Conservation (phyloP, 306 rosid species). For the Mimosa bimucronata region DNA sequence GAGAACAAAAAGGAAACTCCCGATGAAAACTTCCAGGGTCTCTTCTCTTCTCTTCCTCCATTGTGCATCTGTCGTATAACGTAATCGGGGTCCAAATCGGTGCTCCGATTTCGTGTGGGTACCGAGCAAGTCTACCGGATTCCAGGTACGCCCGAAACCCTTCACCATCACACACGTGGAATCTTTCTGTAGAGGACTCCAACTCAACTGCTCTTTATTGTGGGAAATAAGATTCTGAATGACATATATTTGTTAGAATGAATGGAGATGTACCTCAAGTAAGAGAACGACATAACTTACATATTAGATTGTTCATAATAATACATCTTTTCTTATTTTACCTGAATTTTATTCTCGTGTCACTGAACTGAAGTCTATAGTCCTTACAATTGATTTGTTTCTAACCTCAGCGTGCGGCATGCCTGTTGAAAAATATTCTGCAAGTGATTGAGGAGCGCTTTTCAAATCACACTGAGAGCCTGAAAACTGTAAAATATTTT, state of each 20-base stretch:
- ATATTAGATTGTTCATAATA: conserved; percentile 39
- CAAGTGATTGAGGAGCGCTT: conserved; percentile 79
- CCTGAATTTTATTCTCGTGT: too few species aligned
- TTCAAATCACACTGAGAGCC: conserved; percentile 67
- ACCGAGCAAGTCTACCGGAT: too few species aligned
- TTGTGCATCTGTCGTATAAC: too few species aligned
- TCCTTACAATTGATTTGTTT: conserved; percentile 32
- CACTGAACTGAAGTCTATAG: conserved; percentile 16
- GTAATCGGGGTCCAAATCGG: too few species aligned
- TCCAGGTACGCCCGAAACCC: too few species aligned
- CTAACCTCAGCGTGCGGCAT: conserved; percentile 68
- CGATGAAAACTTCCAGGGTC: too few species aligned
- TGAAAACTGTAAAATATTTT: conserved; percentile 68
- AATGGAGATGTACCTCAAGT: conserved; percentile 79
- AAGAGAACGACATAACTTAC: conserved; percentile 49
- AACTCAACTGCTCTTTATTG: conserved; percentile 64
- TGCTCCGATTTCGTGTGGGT: too few species aligned
- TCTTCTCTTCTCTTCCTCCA: too few species aligned
- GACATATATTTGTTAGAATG: conserved; percentile 64
- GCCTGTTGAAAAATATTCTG: conserved; percentile 70
- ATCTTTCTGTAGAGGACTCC: conserved; percentile 69
- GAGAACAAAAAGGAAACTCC: too few species aligned
- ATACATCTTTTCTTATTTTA: conserved; percentile 4
- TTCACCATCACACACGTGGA: conserved; percentile 43
- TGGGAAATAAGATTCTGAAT: conserved; percentile 65